These are phyloP conservation scores for Pestalotiopsis sp. DNA, from an alignment of 2,329 filamentous ascomycete species.

Conservation along the genomic window DNA sequence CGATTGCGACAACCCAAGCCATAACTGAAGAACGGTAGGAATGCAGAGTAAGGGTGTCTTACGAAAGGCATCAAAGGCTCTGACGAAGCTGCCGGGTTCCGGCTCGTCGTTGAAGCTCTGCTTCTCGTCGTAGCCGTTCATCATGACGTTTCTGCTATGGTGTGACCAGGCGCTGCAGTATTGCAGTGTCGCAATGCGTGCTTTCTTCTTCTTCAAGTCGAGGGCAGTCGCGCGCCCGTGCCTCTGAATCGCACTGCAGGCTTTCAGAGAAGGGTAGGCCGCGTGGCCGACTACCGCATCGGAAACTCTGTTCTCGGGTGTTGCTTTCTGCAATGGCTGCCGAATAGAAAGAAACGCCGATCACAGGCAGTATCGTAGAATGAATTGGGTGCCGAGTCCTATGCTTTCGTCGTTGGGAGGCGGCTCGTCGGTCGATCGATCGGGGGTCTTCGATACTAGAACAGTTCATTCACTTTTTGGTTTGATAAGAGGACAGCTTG, in stretches of 20 bases:
- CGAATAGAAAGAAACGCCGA: slow-evolving; percentile 1
- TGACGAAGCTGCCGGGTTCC: slow-evolving; percentile 68
- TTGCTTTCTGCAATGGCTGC: neutral
- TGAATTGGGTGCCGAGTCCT: slow-evolving; percentile 8
- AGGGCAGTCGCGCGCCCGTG: slow-evolving; percentile 4
- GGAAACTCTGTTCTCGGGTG: slow-evolving; percentile 9
- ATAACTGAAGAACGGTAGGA: neutral
- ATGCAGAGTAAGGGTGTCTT: slow-evolving; percentile 40
- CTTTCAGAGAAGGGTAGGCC: slow-evolving; percentile 25
- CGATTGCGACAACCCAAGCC: neutral
- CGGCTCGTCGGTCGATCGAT: neutral
- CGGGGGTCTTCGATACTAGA: neutral
- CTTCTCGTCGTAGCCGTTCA: slow-evolving; percentile 75
- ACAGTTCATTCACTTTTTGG: neutral
- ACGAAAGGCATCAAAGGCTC: slow-evolving; percentile 98
- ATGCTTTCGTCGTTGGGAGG: neutral
- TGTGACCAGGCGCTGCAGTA: neutral
- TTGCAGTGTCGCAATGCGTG: slow-evolving; percentile 7
- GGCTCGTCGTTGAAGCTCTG: slow-evolving; percentile 76
- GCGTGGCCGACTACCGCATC: slow-evolving; percentile 24
- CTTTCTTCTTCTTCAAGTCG: neutral
- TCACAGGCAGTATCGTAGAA: slow-evolving; percentile 10
- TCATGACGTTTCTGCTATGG: slow-evolving; percentile 36
- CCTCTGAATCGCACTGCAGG: slow-evolving; percentile 22
- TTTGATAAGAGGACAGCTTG: slow-evolving; percentile 28